Conservation (phyloP, 331 rosid species). For the Rosa hybrid region DNA sequence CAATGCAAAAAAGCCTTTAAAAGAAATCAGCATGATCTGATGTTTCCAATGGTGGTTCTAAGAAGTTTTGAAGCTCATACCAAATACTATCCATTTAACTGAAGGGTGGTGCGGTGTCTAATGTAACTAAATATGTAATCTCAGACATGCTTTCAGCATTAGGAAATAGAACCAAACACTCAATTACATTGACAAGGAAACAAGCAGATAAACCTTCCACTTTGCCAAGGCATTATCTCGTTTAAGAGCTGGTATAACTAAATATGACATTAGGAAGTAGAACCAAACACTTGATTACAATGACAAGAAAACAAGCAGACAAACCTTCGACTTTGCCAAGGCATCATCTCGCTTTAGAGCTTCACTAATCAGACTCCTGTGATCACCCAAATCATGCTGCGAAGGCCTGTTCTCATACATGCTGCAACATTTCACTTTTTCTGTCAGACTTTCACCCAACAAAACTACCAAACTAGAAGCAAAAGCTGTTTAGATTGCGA, state of each 20-base stretch:
- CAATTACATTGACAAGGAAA: neutral
- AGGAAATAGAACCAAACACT: neutral
- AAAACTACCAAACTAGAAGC: neutral
- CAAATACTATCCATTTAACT: neutral
- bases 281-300: neutral
- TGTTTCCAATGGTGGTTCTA: neutral
- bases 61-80: too few species aligned
- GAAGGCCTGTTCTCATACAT: constrained; percentile 64
- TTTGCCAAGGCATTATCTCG: constrained; percentile 50
- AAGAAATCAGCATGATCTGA: neutral
- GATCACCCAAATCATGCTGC: constrained; percentile 58
- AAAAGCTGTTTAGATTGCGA: neutral
- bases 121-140: neutral
- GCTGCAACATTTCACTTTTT: constrained; percentile 40
- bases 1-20: neutral
- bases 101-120: neutral
- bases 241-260: constrained; percentile 39
- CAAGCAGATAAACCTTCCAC: constrained; percentile 60
- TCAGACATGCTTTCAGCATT: neutral
- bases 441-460: constrained; percentile 8
- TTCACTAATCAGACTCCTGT: constrained; percentile 51
- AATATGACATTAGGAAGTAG: too few species aligned
- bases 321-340: constrained; percentile 72
- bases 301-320: constrained; percentile 20
- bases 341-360: constrained; percentile 53